Evolutionary conservation across 202 grass and related monocot genomes (phyloP).

Genomic region (Dendrocalamus latiflorus): DNA sequence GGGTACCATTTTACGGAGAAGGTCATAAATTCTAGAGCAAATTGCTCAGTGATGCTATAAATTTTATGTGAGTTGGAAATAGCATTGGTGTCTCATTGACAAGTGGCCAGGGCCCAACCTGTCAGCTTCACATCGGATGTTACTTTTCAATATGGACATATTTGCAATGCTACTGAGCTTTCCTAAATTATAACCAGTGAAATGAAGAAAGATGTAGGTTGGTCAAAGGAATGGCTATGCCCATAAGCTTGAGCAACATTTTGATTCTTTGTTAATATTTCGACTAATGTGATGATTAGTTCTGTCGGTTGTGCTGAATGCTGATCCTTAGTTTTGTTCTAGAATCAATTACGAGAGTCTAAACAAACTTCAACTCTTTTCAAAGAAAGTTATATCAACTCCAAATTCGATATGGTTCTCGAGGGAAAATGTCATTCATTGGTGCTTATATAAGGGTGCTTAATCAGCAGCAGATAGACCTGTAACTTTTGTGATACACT

Average conservation of each 20-base stretch:
- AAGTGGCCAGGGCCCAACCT: not conserved
- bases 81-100: not conserved
- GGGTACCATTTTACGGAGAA: not conserved
- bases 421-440: not conserved
- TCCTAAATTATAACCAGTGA: not conserved
- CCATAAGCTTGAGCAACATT: not conserved
- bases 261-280: constrained; percentile 12
- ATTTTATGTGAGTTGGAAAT: not conserved
- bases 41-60: not conserved
- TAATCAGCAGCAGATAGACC: too few species aligned
- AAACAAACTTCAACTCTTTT: constrained; percentile 1
- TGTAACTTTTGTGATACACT: too few species aligned
- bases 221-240: not conserved
- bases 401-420: not conserved
- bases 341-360: not conserved
- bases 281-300: not conserved
- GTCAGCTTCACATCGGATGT: not conserved
- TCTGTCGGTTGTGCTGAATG: not conserved
- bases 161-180: not conserved
- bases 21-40: not conserved
- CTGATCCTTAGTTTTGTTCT: not conserved
- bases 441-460: too few species aligned
- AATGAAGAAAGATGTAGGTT: not conserved
- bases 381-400: not conserved
- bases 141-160: not conserved